A percentile compares a stretch with the other conserved stretches of the same genome.
phyloP scores from a whole-genome alignment of 345 rosid genomes.

The Salix purpurea region DNA sequence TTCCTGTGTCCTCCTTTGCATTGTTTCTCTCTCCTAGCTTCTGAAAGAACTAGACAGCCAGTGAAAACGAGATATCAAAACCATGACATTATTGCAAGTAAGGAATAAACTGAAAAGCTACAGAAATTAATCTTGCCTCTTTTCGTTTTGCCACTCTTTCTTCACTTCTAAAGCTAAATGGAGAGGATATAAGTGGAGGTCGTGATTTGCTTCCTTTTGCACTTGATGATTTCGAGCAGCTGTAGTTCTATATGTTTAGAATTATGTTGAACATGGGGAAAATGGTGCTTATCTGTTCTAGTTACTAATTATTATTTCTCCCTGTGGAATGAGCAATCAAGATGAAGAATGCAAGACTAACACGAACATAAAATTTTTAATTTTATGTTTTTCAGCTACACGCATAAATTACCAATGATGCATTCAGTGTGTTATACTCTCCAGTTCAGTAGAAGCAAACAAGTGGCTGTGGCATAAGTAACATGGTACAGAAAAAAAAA shows the following conservation, averaged over 20 bases:
- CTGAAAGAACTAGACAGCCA: constrained; percentile 49
- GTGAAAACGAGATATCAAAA: constrained; percentile 3
- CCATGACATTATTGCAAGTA: not conserved
- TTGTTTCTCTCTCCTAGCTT: constrained; percentile 58
- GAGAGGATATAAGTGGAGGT: constrained; percentile 37
- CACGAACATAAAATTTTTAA: not conserved
- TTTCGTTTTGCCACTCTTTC: constrained; percentile 80
- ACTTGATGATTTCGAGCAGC: constrained; percentile 38
- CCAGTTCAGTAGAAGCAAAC: not conserved
- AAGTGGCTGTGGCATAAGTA: not conserved
- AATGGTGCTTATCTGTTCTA: not conserved
- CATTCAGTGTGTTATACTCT: not conserved
- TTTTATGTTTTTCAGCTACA: no score
- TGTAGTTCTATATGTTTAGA: constrained; percentile 22
- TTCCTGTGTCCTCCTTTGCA: constrained; percentile 32
- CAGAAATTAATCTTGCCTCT: constrained; percentile 48
- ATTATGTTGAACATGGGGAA: constrained; percentile 9
- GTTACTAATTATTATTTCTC: not conserved
- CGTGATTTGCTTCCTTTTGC: constrained; percentile 38
- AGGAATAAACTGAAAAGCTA: not conserved
- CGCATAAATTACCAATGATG: no score
- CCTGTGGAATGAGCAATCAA: not conserved
- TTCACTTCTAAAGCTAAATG: constrained; percentile 75
- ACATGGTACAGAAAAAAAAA: not conserved
- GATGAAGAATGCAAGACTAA: not conserved